Evolutionary conservation across 768 basidiomycete genomes (phyloP).

Genomic region (Hebeloma cylindrosporum): DNA sequence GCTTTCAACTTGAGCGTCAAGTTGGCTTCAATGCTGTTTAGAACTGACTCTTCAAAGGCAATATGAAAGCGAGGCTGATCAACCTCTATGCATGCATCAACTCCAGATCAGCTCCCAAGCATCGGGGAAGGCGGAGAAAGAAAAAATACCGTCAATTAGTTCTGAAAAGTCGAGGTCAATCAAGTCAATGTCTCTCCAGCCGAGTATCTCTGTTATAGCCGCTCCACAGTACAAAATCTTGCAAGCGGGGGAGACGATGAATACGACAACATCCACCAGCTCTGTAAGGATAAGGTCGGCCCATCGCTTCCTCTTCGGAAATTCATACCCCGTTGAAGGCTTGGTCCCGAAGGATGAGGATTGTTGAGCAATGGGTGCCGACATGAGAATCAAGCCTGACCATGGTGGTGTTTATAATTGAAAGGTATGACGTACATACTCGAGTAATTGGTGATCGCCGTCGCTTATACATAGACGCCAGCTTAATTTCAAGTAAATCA

Average conservation of each 20-base stretch:
- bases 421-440: too few species aligned
- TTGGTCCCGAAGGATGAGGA: slow-evolving; percentile 15
- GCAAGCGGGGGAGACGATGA: slow-evolving; percentile 64
- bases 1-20: slow-evolving; percentile 61
- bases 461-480: neutral
- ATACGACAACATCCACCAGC: slow-evolving; percentile 67
- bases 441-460: too few species aligned
- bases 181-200: slow-evolving; percentile 75
- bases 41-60: slow-evolving; percentile 57
- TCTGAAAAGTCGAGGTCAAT: slow-evolving; percentile 66
- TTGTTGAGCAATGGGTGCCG: slow-evolving; percentile 11
- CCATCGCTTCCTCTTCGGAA: slow-evolving; percentile 87
- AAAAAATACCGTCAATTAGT: slow-evolving; percentile 55
- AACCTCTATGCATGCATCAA: slow-evolving; percentile 46
- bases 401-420: too few species aligned
- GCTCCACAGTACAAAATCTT: slow-evolving; percentile 70
- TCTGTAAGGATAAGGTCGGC: slow-evolving; percentile 77
- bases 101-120: neutral
- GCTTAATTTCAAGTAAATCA: slow-evolving; percentile 20
- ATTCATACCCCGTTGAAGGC: slow-evolving; percentile 58
- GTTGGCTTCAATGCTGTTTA: slow-evolving; percentile 49
- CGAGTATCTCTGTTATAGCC: slow-evolving; percentile 68
- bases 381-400: too few species aligned
- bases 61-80: slow-evolving; percentile 58
- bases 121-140: neutral